These are phyloP conservation scores for Cymodocea nodosa DNA, from an alignment of 116 monocot genomes.

Conservation along the genomic window DNA sequence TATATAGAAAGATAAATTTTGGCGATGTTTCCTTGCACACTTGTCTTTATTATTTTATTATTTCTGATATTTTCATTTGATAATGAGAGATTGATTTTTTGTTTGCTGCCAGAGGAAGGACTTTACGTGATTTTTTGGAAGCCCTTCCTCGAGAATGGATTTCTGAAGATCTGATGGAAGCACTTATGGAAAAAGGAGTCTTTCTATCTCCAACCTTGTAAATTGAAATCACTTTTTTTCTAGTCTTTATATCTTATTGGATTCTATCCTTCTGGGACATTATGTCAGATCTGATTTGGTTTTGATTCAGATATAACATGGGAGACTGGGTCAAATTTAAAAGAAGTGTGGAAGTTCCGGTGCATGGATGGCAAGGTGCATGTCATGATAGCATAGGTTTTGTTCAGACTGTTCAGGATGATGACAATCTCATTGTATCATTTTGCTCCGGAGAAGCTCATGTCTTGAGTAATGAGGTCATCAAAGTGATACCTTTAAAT, in stretches of 20 bases:
- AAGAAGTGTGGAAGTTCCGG: conserved; percentile 47
- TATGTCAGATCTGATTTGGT: not conserved
- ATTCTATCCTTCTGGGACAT: not conserved
- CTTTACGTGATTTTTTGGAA: conserved; percentile 85
- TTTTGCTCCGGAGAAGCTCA: conserved; percentile 80
- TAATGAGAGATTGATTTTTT: not conserved
- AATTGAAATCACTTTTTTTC: conserved; percentile 7
- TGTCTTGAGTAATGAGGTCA: conserved; percentile 55
- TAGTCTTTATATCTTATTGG: not conserved
- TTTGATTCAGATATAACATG: conserved; percentile 54
- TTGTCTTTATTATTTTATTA: too few relatives aligned
- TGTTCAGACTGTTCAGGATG: conserved; percentile 52
- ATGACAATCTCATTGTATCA: conserved; percentile 59
- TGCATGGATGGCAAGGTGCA: conserved; percentile 90
- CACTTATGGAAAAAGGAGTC: conserved; percentile 66
- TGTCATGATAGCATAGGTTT: conserved; percentile 80
- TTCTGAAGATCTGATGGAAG: conserved; percentile 96
- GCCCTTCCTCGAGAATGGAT: conserved; percentile 97
- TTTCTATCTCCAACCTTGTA: conserved; percentile 89
- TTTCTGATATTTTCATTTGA: too few relatives aligned
- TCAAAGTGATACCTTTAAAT: conserved; percentile 84
- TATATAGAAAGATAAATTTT: too few relatives aligned
- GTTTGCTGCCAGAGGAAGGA: conserved; percentile 62
- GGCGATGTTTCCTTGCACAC: too few relatives aligned
- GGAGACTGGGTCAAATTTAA: conserved; percentile 95